Evolutionary conservation across 768 basidiomycete genomes (phyloP).

Genomic region (Auriscalpium orientale): DNA sequence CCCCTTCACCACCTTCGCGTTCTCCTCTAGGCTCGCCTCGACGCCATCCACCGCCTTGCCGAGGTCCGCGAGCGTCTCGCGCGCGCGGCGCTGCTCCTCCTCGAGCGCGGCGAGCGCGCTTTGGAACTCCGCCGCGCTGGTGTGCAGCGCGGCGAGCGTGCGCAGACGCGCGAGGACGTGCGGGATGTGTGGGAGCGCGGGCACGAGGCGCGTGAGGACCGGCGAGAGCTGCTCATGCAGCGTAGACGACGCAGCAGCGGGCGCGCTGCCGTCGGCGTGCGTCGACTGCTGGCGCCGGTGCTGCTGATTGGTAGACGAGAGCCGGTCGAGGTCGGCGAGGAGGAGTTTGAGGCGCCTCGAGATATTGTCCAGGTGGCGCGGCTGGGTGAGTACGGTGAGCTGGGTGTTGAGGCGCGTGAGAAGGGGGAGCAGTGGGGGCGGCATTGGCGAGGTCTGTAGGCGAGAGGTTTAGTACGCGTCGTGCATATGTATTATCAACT

Average conservation of each 20-base stretch:
- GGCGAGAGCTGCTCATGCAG: constrained; percentile 60
- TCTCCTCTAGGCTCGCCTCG: constrained; percentile 70
- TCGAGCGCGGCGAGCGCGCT: constrained; percentile 57
- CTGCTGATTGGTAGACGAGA: constrained; percentile 34
- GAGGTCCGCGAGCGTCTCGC: constrained; percentile 60
- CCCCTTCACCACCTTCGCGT: constrained; percentile 57
- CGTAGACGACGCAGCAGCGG: constrained; percentile 20
- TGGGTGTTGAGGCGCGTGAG: constrained; percentile 80
- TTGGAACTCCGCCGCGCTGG: constrained; percentile 73
- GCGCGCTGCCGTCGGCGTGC: constrained; percentile 9
- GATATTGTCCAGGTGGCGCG: constrained; percentile 91
- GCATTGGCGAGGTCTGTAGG: constrained; percentile 57
- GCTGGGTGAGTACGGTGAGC: constrained; percentile 84
- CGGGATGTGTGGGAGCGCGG: constrained; percentile 73
- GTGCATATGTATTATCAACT: constrained; percentile 10
- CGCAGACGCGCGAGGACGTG: constrained; percentile 86
- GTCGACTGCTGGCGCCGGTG: constrained; percentile 38
- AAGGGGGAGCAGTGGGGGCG: constrained; percentile 75
- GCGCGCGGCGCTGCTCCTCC: constrained; percentile 61
- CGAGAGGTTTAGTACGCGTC: neutral
- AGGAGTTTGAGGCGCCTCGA: constrained; percentile 90
- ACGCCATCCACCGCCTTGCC: constrained; percentile 61
- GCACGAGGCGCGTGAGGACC: constrained; percentile 60
- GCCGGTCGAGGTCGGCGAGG: constrained; percentile 86
- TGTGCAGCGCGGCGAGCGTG: constrained; percentile 76